Evolutionary conservation across 129 eudicot species (phyloP), one percentile per base, ranked within the genome.

Genomic region (Flaveria trinervia): DNA sequence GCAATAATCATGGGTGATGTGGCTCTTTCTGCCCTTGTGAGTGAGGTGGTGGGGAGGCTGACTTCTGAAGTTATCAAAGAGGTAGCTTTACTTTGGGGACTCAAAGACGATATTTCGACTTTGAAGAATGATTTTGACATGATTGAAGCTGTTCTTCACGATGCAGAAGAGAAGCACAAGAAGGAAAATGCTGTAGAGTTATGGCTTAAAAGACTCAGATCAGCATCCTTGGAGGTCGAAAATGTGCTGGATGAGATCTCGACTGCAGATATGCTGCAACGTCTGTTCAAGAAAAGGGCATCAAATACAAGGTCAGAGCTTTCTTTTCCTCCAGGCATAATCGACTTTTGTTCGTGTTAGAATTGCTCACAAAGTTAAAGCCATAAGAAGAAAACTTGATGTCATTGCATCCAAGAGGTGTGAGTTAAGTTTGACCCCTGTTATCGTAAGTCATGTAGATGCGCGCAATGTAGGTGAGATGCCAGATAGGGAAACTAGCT

Each of bases 141-240:
- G 30, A 52, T 77, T 56, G 43, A 54, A 77, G 68, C 28, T 16
- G 74, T 77, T 67, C 80, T 67, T 55, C 41, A 39, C 11, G 80
- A 76, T 50, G 73, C 73, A 33, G 52, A 76, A 52, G 67, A 49
- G 44, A 65, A 65, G 36, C 65, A 36, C 10, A 51, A 0, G 25
- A 33, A 51, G 43, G 25, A 76, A 28, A 51, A 36, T 39, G 56
- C 41, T 66, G 74, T 76, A 15, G 26, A 66, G 25, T 33, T 45
- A 36, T 77, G 80, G 80, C 66, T 77, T n/a, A 44, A 51, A 33
- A 54, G 44, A 15, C 80, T 77, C 9, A 77, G 51, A 67, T 51
- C 57, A 7, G 23, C 70, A 59, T 57, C 69, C 57, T 57, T 73
- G 69, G 43, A 57, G 68, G 69, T 73, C 2, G 78, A 74, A 59